phyloP scores from a whole-genome alignment of 2,329 filamentous ascomycete genomes.

The Ceratocystis cubensis region DNA sequence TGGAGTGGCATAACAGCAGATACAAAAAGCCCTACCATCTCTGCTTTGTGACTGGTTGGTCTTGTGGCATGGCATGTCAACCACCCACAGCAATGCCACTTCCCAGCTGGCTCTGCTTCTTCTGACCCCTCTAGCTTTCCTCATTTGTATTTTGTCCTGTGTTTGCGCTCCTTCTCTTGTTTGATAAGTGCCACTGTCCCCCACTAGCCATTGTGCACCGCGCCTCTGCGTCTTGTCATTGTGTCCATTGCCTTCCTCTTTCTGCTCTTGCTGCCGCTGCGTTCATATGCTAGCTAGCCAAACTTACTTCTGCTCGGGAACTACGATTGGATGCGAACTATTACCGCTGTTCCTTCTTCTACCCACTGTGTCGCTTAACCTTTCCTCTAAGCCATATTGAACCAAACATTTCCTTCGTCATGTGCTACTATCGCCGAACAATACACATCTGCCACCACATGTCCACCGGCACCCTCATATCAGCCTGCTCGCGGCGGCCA shows the following conservation, averaged over 20 bases:
- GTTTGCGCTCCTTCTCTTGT: background rate
- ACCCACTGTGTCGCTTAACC: background rate
- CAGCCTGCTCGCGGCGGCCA: slow-evolving; percentile 14
- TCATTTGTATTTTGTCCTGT: background rate
- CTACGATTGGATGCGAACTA: background rate
- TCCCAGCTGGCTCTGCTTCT: background rate
- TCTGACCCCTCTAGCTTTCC: background rate
- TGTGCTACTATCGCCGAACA: slow-evolving; percentile 24
- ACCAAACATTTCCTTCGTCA: slow-evolving; percentile 8
- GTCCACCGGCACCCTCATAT: slow-evolving; percentile 17
- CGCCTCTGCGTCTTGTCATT: background rate
- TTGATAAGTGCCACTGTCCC: background rate
- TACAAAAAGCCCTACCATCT: background rate
- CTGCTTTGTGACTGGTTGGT: background rate
- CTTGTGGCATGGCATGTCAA: slow-evolving; percentile 2
- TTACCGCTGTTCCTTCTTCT: background rate
- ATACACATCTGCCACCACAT: slow-evolving; percentile 23
- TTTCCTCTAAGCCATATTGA: too few species aligned
- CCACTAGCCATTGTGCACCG: background rate
- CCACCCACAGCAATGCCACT: background rate
- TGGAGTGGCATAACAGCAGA: background rate
- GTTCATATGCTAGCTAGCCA: background rate
- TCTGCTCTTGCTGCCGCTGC: background rate
- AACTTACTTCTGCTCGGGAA: background rate
- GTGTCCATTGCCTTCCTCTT: background rate